phyloP scores from a whole-genome alignment of 2,329 filamentous ascomycete species.

The Epichloe gansuensis region DNA sequence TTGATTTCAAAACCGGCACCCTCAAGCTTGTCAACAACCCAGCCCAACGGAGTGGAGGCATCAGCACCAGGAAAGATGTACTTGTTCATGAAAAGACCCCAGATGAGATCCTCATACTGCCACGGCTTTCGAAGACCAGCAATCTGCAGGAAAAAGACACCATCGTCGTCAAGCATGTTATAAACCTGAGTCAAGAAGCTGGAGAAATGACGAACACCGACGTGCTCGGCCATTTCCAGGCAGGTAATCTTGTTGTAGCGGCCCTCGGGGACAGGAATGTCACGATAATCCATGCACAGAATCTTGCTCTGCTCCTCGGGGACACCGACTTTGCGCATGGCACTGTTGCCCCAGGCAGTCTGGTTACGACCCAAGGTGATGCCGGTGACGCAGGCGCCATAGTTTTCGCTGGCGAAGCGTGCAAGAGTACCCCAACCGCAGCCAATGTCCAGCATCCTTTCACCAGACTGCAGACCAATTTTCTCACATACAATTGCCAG shows the following conservation, averaged over 20 bases:
- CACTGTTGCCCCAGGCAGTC: slow-evolving; percentile 91
- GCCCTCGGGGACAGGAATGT: slow-evolving; percentile 63
- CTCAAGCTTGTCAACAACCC: slow-evolving; percentile 76
- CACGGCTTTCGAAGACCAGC: slow-evolving; percentile 86
- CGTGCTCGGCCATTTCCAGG: slow-evolving; percentile 97
- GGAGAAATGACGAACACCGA: slow-evolving; percentile 80
- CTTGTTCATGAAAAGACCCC: slow-evolving; percentile 99
- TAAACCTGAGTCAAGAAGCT: slow-evolving; percentile 76
- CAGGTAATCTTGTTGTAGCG: slow-evolving; percentile 89
- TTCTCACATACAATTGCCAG: slow-evolving; percentile 91
- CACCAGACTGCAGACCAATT: slow-evolving; percentile 70
- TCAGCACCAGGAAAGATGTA: slow-evolving; percentile 97
- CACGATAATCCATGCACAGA: slow-evolving; percentile 94
- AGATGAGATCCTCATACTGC: slow-evolving; percentile 97
- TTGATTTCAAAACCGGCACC: slow-evolving; percentile 64
- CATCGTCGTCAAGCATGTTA: slow-evolving; percentile 94
- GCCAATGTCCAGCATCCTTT: slow-evolving; percentile 83
- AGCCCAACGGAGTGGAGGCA: slow-evolving; percentile 84
- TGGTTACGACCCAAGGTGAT: slow-evolving; percentile 93
- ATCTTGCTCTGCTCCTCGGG: slow-evolving; percentile 82
- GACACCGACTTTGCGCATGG: slow-evolving; percentile 70
- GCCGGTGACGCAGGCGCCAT: slow-evolving; percentile 74
- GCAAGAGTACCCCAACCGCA: slow-evolving; percentile 97
- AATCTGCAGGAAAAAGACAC: slow-evolving; percentile 91
- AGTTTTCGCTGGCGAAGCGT: slow-evolving; percentile 86